Evolutionary conservation across 2,329 filamentous ascomycete species (phyloP), one percentile per base, ranked within the genome.

Genomic region (Epichloe uncinata): DNA sequence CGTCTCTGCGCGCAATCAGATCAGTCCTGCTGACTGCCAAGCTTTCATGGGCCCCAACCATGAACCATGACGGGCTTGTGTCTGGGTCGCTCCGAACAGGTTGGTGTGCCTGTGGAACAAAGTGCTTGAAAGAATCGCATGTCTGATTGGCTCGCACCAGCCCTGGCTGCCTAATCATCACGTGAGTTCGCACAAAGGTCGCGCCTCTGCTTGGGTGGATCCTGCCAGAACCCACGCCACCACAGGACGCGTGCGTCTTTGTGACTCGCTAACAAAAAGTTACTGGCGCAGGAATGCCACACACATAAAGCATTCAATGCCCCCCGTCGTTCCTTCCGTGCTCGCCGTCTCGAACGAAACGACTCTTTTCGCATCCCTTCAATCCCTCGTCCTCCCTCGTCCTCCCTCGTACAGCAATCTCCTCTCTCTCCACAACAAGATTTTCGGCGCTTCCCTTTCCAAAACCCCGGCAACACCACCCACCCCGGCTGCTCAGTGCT

Each of bases 171-270:
- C 66, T 67, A 54, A 50, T 26, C 43, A 43, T 63, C 66, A 68
- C 64, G 65, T 68, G 66, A 63, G 46, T 52, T 61, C 66, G 66
- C 57, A 61, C 59, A 57, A 55, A 47, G 50, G 50, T 64, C 66
- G 66, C 64, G 66, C 61, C 57, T 49, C 35, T 22, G 26, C 22
- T 5, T 8, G 13, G 5, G 38, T 33, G 18, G 30, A 13, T 34
- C 18, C 20, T 42, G 46, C 38, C 18, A 18, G 11, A 20, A 8
- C 7, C 22, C 13, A 42, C 46, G 46, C 46, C 46, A 48, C 46
- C 12, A 22, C 54, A 53, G 45, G 42, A 56, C 58, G 52, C 59
- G 58, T 49, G 49, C 57, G 56, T 53, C 52, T 47, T 50, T 53
- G 47, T 45, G 47, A 54, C 40, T 50, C 37, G 49, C 43, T 47